phyloP scores from a whole-genome alignment of 2,329 filamentous ascomycete species.

The Pseudohalonectria lignicola region DNA sequence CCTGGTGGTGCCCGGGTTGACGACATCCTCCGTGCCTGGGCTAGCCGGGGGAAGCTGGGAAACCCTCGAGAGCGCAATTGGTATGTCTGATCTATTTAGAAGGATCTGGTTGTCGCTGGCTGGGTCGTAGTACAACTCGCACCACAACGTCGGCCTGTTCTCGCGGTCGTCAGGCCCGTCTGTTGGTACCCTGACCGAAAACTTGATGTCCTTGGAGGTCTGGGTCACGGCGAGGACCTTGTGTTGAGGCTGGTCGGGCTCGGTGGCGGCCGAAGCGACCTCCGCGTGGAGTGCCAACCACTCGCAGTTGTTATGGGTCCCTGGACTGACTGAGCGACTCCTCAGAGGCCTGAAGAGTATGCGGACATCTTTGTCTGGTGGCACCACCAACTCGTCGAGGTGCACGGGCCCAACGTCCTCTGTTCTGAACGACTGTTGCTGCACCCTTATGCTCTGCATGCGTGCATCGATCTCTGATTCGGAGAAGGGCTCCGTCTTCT shows the following conservation, averaged over 20 bases:
- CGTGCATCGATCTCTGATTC: slow-evolving; percentile 43
- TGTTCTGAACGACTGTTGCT: slow-evolving; percentile 21
- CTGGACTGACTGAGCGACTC: slow-evolving; percentile 43
- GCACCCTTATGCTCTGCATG: slow-evolving; percentile 31
- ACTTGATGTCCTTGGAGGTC: slow-evolving; percentile 48
- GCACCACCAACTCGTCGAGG: slow-evolving; percentile 35
- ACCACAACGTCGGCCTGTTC: slow-evolving; percentile 40
- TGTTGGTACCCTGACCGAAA: slow-evolving; percentile 41
- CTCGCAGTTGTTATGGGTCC: slow-evolving; percentile 39
- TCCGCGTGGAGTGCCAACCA: slow-evolving; percentile 46
- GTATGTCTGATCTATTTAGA: slow-evolving; percentile 41
- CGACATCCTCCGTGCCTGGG: slow-evolving; percentile 17
- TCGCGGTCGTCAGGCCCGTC: slow-evolving; percentile 28
- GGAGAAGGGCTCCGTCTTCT: slow-evolving; percentile 48
- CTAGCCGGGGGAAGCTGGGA: slow-evolving; percentile 27
- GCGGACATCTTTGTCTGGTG: slow-evolving; percentile 39
- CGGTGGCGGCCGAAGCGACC: slow-evolving; percentile 33
- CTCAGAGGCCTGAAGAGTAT: slow-evolving; percentile 44
- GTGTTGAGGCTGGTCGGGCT: slow-evolving; percentile 26
- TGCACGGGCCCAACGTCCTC: slow-evolving; percentile 32
- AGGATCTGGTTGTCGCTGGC: slow-evolving; percentile 47
- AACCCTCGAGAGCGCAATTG: slow-evolving; percentile 35
- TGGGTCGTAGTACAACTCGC: slow-evolving; percentile 49
- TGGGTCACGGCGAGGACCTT: slow-evolving; percentile 50
- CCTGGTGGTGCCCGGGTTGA: slow-evolving; percentile 30